Base-by-base conservation (phyloP, 768 basidiomycete species). In the Rubroboletus satanas region DNA sequence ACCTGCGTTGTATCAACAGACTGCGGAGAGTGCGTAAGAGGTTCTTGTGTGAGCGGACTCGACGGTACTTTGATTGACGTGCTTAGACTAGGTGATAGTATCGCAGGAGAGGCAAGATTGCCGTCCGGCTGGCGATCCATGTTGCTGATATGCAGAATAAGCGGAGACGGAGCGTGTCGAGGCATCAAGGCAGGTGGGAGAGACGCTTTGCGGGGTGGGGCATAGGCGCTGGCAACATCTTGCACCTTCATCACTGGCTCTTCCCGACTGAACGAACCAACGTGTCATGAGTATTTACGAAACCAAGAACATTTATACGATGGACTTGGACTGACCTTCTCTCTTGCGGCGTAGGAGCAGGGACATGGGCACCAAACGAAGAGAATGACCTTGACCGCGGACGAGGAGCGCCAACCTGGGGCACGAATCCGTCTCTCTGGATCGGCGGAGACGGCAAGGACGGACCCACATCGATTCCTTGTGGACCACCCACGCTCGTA, bases 341-440 rank as follows among this genome's bases (percentile, higher is more conserved):
- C 21, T 59, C 54, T 17, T 29, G 56, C 12, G 44, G 46, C 26
- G 9, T 1, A 8, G 48, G 35, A 5, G 12, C n/a, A 46, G 49
- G 44, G 1, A 50, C 51, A 5, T 68, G 61, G 5, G 76, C 73
- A 48, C 82, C 79, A 68, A 90, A 85, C 3, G 82, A 85, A 9
- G 88, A 90, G 64, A 92, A 92, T 21, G 87, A 90, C 47, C 88
- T 69, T 5, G 90, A 90, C 6, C 80, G 71, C 14, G 79, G 81
- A 7, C 90, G 72, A 9, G 73, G 61, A 3, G 75, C 75, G 7
- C 76, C 74, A 9, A 73, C 74, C 52, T 78, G 77, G 0, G 89
- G 87, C 53, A 82, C 76, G 62, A 90, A 89, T 45, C 86, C 84
- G 0, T 85, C 75, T 14, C 86, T 69, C 0, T 80, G 84, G 28